Conservation (phyloP, 805 yeast species). For the Candida chauliodis region DNA sequence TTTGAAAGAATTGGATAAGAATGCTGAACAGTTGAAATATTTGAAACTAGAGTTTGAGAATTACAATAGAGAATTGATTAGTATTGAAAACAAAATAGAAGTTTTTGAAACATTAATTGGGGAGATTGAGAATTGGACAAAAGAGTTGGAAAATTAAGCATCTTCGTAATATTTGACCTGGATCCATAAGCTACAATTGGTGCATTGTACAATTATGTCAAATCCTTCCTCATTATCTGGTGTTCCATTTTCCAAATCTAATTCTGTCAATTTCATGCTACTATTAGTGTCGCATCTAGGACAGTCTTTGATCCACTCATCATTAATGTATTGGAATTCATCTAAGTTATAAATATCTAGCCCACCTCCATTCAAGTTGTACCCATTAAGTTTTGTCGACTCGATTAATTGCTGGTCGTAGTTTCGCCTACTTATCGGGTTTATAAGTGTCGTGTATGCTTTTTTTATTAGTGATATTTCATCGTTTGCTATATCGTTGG, state of each 20-base stretch:
- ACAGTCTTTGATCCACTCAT: slow-evolving; percentile 50
- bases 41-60: slow-evolving; percentile 23
- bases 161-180: slow-evolving; percentile 64
- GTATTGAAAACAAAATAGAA: slow-evolving; percentile 32
- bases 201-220: slow-evolving; percentile 62
- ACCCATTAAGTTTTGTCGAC: slow-evolving; percentile 33
- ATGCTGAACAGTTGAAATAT: slow-evolving; percentile 26
- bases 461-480: slow-evolving; percentile 42
- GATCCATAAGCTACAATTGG: slow-evolving; percentile 84
- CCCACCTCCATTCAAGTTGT: slow-evolving; percentile 56
- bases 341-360: slow-evolving; percentile 65
- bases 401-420: slow-evolving; percentile 50
- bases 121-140: slow-evolving; percentile 62
- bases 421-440: slow-evolving; percentile 33
- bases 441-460: slow-evolving; percentile 61
- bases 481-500: slow-evolving; percentile 8
- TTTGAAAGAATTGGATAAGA: slow-evolving; percentile 41
- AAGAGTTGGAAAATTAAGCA: slow-evolving; percentile 42
- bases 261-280: slow-evolving; percentile 61
- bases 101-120: slow-evolving; percentile 44
- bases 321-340: slow-evolving; percentile 48
- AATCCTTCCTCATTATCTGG: slow-evolving; percentile 50
- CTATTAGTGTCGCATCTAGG: slow-evolving; percentile 57
- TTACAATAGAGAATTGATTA: slow-evolving; percentile 20
- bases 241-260: slow-evolving; percentile 55